Evolutionary conservation across 2,329 filamentous ascomycete genomes (phyloP), one percentile per base, ranked within the genome.

Genomic region (Fusarium abutilonis): DNA sequence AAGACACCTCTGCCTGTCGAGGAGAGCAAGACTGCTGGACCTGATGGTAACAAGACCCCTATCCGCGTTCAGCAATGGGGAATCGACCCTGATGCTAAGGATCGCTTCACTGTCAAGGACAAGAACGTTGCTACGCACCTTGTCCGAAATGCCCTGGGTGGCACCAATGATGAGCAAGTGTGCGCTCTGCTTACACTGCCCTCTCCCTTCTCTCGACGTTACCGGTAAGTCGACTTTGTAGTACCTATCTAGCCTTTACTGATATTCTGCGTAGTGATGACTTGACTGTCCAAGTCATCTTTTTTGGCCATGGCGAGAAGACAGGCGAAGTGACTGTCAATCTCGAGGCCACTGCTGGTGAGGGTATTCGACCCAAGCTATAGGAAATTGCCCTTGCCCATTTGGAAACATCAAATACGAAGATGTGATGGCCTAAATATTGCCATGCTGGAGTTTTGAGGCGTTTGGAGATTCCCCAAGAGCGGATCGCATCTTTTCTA

Each of bases 81-180:
- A 43, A 87, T 96, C 28, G 87, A 89, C 39, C 85, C 86, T 6
- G 85, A 87, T 39, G 83, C 89, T 69, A 87, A 89, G 68, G 88
- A 90, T 68, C 85, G 95, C n/a, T 99, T 98, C 70, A 88, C 96
- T 2, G 91, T 97, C 10, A 89, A 96, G 79, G 96, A 99, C 75
- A 93, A 93, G 79, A 99, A 99, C 68, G 95, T 90, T 8, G 95
- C 95, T 1, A 99, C 95, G 3, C 95, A 99, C 79, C 84, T 99
- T 43, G 91, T 98, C 43, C 88, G 95, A 63, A 99, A 99, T 72
- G 95, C 95, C 0, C 86, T 99, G 28, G 95, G 95, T 51, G 95
- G 95, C 10, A 93, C 90, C 74, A 93, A 99, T 71, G 87, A 89
- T 70, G 96, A 99, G 77, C 95, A 97, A 83, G 86, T 99, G 14